Conservation (phyloP, 768 basidiomycete species). For the Rhizopogon vesiculosus region DNA sequence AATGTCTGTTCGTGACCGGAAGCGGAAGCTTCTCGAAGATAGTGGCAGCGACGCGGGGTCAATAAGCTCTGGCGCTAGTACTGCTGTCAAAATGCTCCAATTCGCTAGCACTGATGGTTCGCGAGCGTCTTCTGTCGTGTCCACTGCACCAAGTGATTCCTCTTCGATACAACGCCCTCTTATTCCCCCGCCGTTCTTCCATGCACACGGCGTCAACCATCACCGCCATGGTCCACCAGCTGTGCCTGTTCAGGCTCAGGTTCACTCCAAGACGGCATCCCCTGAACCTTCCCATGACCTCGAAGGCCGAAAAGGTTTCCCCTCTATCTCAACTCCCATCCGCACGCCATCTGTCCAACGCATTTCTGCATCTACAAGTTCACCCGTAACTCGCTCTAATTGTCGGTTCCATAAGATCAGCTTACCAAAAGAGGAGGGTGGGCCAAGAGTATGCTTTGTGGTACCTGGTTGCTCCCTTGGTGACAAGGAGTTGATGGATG, state of each 20-base stretch:
- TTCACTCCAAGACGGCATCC: conserved; percentile 4
- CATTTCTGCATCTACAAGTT: conserved; percentile 22
- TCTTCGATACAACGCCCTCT: conserved; percentile 1
- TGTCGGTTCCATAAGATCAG: conserved; percentile 70
- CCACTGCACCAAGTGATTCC: conserved; percentile 27
- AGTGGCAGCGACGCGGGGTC: conserved; percentile 23
- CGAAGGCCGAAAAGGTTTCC: not conserved
- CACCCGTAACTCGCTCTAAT: conserved; percentile 62
- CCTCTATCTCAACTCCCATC: not conserved
- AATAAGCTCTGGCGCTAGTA: conserved; percentile 34
- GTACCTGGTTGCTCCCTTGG: conserved; percentile 67
- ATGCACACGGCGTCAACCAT: conserved; percentile 19
- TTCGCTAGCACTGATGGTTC: conserved; percentile 24
- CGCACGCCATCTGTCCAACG: not conserved
- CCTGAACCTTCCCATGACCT: not conserved
- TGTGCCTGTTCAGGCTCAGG: not conserved
- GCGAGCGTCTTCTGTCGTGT: conserved; percentile 46
- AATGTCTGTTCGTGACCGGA: conserved; percentile 14
- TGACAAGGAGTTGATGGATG: conserved; percentile 48
- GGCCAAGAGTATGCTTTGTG: conserved; percentile 54
- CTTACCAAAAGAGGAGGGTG: conserved; percentile 49
- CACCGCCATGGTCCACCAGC: conserved; percentile 18
- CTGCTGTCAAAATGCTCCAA: conserved; percentile 30
- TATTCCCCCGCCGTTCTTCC: conserved; percentile 15
- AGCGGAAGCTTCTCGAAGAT: conserved; percentile 7